Conservation (phyloP, 139 green algal genomes). For the Chlorella sp. region DNA sequence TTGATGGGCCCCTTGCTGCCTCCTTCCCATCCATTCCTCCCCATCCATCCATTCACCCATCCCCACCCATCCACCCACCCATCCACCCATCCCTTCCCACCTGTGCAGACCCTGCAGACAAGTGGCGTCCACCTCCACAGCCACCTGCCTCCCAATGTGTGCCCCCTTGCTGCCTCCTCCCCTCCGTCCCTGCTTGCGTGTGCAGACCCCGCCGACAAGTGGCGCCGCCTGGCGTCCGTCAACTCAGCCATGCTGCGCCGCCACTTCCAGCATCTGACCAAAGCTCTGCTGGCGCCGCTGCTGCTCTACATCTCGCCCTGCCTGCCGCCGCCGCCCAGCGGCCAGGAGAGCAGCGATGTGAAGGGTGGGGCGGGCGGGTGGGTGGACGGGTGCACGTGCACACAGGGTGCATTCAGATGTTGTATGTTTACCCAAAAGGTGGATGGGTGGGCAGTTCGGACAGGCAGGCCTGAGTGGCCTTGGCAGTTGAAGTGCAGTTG, state of each 20-base stretch:
- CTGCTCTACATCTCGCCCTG: conserved; percentile 67
- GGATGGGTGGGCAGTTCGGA: neutral
- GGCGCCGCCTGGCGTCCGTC: conserved; percentile 57
- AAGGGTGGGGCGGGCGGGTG: neutral
- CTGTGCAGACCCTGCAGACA: neutral
- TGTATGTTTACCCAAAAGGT: no score
- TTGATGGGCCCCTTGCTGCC: neutral
- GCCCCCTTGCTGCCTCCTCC: neutral
- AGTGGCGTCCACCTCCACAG: no score
- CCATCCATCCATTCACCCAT: no score
- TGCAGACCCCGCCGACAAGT: conserved; percentile 52
- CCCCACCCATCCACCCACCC: no score
- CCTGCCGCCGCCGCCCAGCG: conserved; percentile 32
- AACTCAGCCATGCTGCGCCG: conserved; percentile 76
- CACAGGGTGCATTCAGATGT: no score
- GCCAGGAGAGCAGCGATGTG: neutral
- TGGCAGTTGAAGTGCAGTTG: neutral
- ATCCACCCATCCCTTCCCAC: no score
- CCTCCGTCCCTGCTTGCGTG: no score
- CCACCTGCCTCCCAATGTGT: neutral
- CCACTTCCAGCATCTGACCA: conserved; percentile 87
- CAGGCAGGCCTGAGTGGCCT: neutral
- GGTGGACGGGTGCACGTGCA: neutral
- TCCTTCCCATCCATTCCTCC: no score
- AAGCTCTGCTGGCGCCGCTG: conserved; percentile 82